These are phyloP conservation scores for Aureobasidium sp. DNA, from an alignment of 2,329 filamentous ascomycete genomes.

Conservation along the genomic window DNA sequence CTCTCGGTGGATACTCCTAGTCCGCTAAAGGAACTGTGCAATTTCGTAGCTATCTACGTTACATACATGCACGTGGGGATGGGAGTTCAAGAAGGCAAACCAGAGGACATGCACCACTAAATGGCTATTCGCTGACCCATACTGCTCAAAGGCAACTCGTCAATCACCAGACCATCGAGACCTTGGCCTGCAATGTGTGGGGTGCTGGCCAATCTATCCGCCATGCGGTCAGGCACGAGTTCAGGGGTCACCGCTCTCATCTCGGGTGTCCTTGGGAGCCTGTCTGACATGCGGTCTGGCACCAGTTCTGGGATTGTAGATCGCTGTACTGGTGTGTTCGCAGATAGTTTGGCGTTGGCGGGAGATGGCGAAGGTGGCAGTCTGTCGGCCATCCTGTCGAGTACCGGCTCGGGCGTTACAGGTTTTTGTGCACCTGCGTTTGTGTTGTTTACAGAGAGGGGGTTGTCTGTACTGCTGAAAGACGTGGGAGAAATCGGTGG, in stretches of 20 bases:
- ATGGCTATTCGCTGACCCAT: constrained; percentile 28
- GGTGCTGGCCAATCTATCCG: not conserved
- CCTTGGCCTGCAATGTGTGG: constrained; percentile 6
- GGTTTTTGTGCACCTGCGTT: not conserved
- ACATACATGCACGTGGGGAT: no score
- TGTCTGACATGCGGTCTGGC: constrained; percentile 4
- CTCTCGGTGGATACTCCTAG: no score
- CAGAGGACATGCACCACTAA: no score
- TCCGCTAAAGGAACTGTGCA: no score
- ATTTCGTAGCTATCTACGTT: no score
- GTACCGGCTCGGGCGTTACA: not conserved
- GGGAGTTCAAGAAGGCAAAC: no score
- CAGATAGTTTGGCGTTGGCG: not conserved
- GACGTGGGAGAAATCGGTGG: not conserved
- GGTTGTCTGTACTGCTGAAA: not conserved
- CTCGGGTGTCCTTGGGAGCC: not conserved
- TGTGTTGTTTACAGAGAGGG: not conserved
- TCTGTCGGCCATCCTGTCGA: constrained; percentile 8
- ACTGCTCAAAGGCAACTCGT: constrained; percentile 23
- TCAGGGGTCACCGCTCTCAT: constrained; percentile 2
- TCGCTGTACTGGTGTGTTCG: not conserved
- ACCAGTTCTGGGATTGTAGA: not conserved
- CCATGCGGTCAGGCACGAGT: constrained; percentile 7
- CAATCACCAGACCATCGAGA: constrained; percentile 22
- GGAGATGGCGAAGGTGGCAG: not conserved